Evolutionary conservation across 306 rosid species (phyloP).

Genomic region (Begonia loranthoides): DNA sequence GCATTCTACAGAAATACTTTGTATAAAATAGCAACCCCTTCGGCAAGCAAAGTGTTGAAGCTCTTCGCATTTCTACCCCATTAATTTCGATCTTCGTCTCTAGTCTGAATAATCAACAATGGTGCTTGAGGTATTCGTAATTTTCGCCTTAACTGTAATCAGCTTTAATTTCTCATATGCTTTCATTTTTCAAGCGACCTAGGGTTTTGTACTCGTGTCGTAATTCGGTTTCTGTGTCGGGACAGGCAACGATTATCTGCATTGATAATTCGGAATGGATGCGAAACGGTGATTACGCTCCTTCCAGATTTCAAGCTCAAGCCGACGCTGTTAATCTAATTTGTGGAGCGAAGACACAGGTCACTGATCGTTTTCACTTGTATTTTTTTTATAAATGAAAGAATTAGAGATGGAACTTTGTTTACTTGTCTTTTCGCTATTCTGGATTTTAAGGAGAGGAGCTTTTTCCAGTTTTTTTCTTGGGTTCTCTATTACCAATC

Average conservation of each 20-base stretch:
- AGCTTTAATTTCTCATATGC: background rate
- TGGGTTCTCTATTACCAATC: background rate
- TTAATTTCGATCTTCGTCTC: background rate
- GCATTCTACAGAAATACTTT: too few relatives aligned
- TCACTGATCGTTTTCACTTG: slow-evolving; percentile 2
- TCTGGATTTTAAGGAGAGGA: background rate
- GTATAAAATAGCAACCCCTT: background rate
- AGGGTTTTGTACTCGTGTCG: slow-evolving; percentile 31
- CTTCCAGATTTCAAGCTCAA: slow-evolving; percentile 84
- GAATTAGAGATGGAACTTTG: background rate
- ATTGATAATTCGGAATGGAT: slow-evolving; percentile 97
- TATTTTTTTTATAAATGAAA: slow-evolving; percentile 5
- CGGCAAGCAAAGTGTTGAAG: slow-evolving; percentile 5
- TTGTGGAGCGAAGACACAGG: slow-evolving; percentile 97
- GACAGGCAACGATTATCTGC: slow-evolving; percentile 90
- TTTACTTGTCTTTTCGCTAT: background rate
- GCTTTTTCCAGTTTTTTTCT: background rate
- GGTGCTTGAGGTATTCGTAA: slow-evolving; percentile 10
- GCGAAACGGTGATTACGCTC: slow-evolving; percentile 88
- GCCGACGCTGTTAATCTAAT: slow-evolving; percentile 83
- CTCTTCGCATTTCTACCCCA: background rate
- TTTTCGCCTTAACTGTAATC: too few relatives aligned
- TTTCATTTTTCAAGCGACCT: slow-evolving; percentile 5
- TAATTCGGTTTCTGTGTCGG: background rate
- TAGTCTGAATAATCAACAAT: background rate